phyloP scores from a whole-genome alignment of 257 asterid species.

The Verbascum thapsus region DNA sequence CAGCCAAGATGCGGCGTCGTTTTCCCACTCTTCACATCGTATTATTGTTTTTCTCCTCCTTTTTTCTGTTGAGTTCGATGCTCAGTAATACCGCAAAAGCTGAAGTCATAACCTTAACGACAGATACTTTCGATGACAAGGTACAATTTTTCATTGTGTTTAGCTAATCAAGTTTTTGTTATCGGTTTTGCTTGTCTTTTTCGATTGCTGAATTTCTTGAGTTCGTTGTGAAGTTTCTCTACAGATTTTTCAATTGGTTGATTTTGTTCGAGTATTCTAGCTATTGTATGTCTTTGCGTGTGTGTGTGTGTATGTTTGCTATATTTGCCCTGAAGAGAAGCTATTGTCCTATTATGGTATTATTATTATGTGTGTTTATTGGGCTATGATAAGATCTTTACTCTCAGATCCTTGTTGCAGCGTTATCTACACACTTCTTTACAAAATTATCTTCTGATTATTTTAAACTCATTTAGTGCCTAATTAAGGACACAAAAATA shows the following conservation, averaged over 20 bases:
- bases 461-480: neutral
- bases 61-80: conserved; percentile 40
- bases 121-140: conserved; percentile 83
- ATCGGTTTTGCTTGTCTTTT: conserved; percentile 18
- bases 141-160: conserved; percentile 34
- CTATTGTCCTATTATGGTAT: no score
- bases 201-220: neutral
- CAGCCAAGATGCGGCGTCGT: conserved; percentile 33
- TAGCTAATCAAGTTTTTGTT: neutral
- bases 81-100: conserved; percentile 48
- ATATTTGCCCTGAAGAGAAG: no score
- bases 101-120: conserved; percentile 80
- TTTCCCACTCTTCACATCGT: conserved; percentile 28
- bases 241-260: no score
- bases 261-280: no score
- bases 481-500: no score
- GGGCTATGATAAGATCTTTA: neutral
- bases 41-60: conserved; percentile 30
- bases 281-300: no score
- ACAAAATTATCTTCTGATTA: neutral
- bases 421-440: neutral
- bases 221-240: no score
- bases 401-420: conserved; percentile 1
- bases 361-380: neutral
- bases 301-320: neutral